These are phyloP conservation scores for Neurospora sp. DNA, from an alignment of 495 filamentous ascomycete species.

Conservation along the genomic window DNA sequence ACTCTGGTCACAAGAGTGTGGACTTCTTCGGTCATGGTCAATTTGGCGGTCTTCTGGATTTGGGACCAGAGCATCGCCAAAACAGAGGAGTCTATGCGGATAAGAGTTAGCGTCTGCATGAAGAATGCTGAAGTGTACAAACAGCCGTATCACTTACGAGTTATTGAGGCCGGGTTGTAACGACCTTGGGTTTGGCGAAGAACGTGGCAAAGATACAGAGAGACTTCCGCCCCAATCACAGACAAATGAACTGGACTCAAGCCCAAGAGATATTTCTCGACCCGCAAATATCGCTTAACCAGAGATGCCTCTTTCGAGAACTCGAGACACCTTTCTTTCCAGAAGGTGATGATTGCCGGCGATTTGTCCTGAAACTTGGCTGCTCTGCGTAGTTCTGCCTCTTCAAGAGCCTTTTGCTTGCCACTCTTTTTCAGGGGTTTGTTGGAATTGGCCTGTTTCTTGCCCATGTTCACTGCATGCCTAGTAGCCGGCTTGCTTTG, in stretches of 20 bases:
- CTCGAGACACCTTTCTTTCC: conserved; percentile 11
- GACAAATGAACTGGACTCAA: conserved; percentile 19
- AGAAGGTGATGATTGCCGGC: conserved; percentile 7
- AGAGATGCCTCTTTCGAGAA: conserved; percentile 22
- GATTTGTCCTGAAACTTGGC: conserved; percentile 12
- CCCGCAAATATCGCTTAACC: conserved; percentile 30
- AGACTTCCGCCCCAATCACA: conserved; percentile 31
- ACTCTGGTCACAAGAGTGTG: conserved; percentile 1
- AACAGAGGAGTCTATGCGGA: not conserved
- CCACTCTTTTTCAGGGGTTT: conserved; percentile 13
- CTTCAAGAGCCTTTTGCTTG: conserved; percentile 16
- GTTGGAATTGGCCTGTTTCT: conserved; percentile 16
- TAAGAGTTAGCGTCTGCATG: not conserved
- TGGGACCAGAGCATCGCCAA: conserved; percentile 10
- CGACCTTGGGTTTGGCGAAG: conserved; percentile 19
- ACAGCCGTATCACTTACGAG: not conserved
- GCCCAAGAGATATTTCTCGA: conserved; percentile 31
- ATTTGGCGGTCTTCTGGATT: not conserved
- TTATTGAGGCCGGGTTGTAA: not conserved
- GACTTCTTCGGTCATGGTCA: conserved; percentile 5
- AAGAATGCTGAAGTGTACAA: not conserved
- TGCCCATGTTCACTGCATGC: conserved; percentile 11
- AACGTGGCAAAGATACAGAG: conserved; percentile 35
- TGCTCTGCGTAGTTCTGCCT: conserved; percentile 14
- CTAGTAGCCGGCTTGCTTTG: conserved; percentile 12